phyloP scores from a whole-genome alignment of 441 rosid genomes.

The Sinapis alba region DNA sequence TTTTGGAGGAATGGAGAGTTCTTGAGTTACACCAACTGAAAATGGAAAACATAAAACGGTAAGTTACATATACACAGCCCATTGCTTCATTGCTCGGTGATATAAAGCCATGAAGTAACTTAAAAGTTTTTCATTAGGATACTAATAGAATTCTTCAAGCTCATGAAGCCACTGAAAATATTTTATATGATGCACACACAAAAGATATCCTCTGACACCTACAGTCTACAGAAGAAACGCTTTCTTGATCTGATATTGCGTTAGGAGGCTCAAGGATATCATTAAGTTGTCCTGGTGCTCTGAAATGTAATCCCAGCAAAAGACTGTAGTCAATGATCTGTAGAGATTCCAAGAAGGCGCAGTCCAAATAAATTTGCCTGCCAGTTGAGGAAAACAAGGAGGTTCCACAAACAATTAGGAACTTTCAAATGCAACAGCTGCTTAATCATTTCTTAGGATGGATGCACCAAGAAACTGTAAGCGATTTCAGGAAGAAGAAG shows the following conservation, averaged over 20 bases:
- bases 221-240: conserved; percentile 54
- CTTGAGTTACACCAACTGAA: conserved; percentile 50
- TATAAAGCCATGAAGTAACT: not conserved
- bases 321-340: conserved; percentile 92
- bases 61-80: not conserved
- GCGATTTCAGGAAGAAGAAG: not conserved
- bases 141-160: not conserved
- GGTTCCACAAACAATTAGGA: conserved; percentile 26
- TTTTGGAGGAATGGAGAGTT: conserved; percentile 63
- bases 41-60: not conserved
- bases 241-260: conserved; percentile 43
- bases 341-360: conserved; percentile 80
- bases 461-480: not conserved
- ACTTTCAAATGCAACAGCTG: conserved; percentile 2
- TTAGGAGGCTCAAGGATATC: conserved; percentile 57
- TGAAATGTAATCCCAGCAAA: conserved; percentile 82
- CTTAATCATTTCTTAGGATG: not conserved
- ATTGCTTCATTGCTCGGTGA: conserved; percentile 8
- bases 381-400: conserved; percentile 12
- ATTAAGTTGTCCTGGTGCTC: conserved; percentile 83
- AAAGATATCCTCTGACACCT: conserved; percentile 24
- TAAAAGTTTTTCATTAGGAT: not conserved
- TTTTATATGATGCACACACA: not conserved
- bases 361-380: conserved; percentile 77
- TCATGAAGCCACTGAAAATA: not conserved